phyloP scores from a whole-genome alignment of 2,329 filamentous ascomycete species.

The Colletotrichum paranaense region DNA sequence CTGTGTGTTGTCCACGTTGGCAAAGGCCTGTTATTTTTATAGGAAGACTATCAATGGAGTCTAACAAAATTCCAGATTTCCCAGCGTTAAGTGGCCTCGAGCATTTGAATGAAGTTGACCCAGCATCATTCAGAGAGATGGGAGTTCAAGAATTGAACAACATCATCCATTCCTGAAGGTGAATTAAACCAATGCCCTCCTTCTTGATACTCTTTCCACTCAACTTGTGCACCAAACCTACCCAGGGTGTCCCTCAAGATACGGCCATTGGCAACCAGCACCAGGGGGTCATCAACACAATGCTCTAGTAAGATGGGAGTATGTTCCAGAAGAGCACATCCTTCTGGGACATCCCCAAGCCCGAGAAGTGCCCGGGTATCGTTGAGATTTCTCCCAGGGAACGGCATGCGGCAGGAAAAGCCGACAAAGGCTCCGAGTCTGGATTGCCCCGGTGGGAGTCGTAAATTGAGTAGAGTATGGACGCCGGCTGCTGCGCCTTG shows the following conservation, averaged over 20 bases:
- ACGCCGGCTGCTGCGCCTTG: slow-evolving; percentile 56
- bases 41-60: not conserved
- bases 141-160: slow-evolving; percentile 46
- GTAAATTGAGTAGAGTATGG: slow-evolving; percentile 50
- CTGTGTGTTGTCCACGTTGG: no score
- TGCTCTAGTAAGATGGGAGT: slow-evolving; percentile 59
- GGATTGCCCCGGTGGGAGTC: slow-evolving; percentile 33
- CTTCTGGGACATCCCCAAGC: slow-evolving; percentile 39
- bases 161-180: slow-evolving; percentile 55
- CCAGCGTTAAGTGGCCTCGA: not conserved
- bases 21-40: not conserved
- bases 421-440: slow-evolving; percentile 50
- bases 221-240: slow-evolving; percentile 50
- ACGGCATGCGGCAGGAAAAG: slow-evolving; percentile 50
- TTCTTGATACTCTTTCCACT: slow-evolving; percentile 53
- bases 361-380: slow-evolving; percentile 47
- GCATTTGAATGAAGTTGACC: no score
- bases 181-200: slow-evolving; percentile 59
- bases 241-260: slow-evolving; percentile 47
- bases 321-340: slow-evolving; percentile 47
- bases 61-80: no score
- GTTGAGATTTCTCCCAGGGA: slow-evolving; percentile 44
- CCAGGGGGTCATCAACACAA: slow-evolving; percentile 55
- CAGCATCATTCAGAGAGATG: not conserved
- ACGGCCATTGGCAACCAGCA: slow-evolving; percentile 50